These are phyloP conservation scores for Gentiana dahurica DNA, from an alignment of 257 asterid genomes.

Conservation along the genomic window DNA sequence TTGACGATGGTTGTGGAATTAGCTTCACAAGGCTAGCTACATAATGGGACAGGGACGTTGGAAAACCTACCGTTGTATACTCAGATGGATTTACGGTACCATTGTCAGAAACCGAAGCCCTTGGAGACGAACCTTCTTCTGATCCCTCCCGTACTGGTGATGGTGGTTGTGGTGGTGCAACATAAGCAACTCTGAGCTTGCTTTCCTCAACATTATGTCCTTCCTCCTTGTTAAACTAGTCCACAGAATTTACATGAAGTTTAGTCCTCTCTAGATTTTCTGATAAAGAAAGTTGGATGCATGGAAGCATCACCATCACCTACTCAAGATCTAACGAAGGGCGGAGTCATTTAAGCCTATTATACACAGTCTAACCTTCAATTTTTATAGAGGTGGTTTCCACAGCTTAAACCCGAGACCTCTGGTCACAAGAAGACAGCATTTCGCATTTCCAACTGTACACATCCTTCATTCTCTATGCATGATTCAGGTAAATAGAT, in stretches of 20 bases:
- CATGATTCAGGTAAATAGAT: background rate
- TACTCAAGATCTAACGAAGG: no score
- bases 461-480: background rate
- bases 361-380: no score
- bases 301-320: no score
- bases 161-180: conserved; percentile 76
- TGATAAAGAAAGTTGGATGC: no score
- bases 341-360: no score
- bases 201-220: conserved; percentile 85
- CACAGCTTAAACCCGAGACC: no score
- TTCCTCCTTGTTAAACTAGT: conserved; percentile 75
- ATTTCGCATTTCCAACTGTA: background rate
- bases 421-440: no score
- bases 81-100: conserved; percentile 59
- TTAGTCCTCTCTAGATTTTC: no score
- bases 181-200: conserved; percentile 82
- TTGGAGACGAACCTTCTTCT: conserved; percentile 90
- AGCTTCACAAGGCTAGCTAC: background rate
- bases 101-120: conserved; percentile 85
- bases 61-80: conserved; percentile 46
- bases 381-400: no score
- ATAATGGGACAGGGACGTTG: background rate
- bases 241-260: conserved; percentile 4
- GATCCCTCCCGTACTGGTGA: conserved; percentile 94
- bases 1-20: background rate